Base-by-base conservation (phyloP, 2,329 filamentous ascomycete genomes). In the Calonectria pseudoturangicola region DNA sequence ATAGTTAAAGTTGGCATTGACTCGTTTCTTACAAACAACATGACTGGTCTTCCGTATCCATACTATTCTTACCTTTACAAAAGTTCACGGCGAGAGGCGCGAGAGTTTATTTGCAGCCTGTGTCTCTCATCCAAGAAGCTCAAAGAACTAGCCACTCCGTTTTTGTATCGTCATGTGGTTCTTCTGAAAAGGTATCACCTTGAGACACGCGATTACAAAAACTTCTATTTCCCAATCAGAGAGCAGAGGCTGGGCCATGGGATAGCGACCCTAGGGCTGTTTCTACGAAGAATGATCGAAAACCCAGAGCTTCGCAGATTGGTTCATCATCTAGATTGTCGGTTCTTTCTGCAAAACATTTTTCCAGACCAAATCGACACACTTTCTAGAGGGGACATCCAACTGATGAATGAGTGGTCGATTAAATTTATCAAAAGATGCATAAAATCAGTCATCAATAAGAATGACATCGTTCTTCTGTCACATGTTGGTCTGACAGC, bases 331-430 rank as follows among this genome's bases (percentile, higher is more conserved):
- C 33, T 60, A 8, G 54, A 60, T 18, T 60, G 54, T 18, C 36
- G 54, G 54, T 60, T 60, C 41, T 60, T 60, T 4, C 21, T 60
- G 3, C 54, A 60, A 27, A 30, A 60, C 25, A n/a, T 60, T 2
- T 21, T 39, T 16, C 33, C 33, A 36, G 33, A 9, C 12, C 33
- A 41, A 12, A 27, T 2, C 6, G 8, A 25, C 18, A 21, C 27
- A 4, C 39, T 16, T 25, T 18, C 54, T 15, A 41, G 27, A 15
- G 27, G n/a, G 3, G 18, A 16, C 2, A 21, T 41, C 21, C 21
- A 27, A 27, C 13, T 18, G 5, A 60, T 36, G 4, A 36, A 60
- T 6, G 6, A 13, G 8, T 60, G 54, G 36, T 33, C 27, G 7
- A 2, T 27, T 3, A 36, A 27, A 7, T 60, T 60, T 60, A 7